Conservation (phyloP, 2,329 filamentous ascomycete species). For the Rutstroemia sp. region DNA sequence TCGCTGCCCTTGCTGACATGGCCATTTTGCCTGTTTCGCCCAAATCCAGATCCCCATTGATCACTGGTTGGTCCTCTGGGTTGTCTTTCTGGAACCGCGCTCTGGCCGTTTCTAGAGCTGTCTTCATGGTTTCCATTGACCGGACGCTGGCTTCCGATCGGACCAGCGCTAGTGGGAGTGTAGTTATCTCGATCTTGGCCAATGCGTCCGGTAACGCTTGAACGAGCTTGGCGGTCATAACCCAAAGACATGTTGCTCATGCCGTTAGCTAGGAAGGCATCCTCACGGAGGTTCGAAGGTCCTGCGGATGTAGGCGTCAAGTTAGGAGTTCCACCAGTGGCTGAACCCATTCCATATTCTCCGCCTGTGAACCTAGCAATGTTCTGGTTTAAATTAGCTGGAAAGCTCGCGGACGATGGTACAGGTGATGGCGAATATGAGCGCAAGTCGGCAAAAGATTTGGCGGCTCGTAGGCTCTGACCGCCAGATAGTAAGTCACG, state of each 20-base stretch:
- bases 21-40: slow-evolving; percentile 48
- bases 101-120: slow-evolving; percentile 21
- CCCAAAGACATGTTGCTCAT: slow-evolving; percentile 54
- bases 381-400: slow-evolving; percentile 57
- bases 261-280: slow-evolving; percentile 37
- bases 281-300: slow-evolving; percentile 30
- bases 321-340: slow-evolving; percentile 57
- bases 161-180: slow-evolving; percentile 39
- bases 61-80: slow-evolving; percentile 50
- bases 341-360: slow-evolving; percentile 44
- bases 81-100: slow-evolving; percentile 48
- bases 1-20: slow-evolving; percentile 53
- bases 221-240: slow-evolving; percentile 25
- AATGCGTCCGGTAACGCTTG: slow-evolving; percentile 30
- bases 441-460: slow-evolving; percentile 92
- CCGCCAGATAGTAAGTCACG: slow-evolving; percentile 53
- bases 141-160: slow-evolving; percentile 59
- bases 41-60: slow-evolving; percentile 53
- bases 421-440: slow-evolving; percentile 94
- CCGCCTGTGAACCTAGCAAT: slow-evolving; percentile 52
- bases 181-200: slow-evolving; percentile 41
- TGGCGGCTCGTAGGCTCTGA: slow-evolving; percentile 81
- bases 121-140: slow-evolving; percentile 32
- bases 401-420: slow-evolving; percentile 81
- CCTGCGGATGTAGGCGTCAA: slow-evolving; percentile 79